phyloP scores from a whole-genome alignment of 768 basidiomycete genomes.

The Suillus cothurnatus region DNA sequence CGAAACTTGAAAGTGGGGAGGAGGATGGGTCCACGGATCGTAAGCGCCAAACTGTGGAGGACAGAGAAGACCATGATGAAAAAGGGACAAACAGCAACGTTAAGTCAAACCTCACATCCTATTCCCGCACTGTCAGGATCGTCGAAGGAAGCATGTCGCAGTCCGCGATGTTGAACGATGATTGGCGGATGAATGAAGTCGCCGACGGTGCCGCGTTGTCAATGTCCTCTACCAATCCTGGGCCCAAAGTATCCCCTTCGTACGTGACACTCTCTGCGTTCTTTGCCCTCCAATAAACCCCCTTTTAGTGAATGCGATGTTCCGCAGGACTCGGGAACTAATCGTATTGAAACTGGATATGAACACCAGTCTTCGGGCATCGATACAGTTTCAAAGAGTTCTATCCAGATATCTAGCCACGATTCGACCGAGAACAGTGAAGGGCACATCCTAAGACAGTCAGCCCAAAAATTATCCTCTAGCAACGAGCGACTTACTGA shows the following conservation, averaged over 20 bases:
- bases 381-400: neutral
- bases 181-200: neutral
- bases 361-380: neutral
- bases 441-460: neutral
- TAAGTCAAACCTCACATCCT: neutral
- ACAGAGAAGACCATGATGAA: neutral
- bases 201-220: neutral
- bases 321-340: neutral
- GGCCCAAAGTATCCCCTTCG: neutral
- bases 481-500: neutral
- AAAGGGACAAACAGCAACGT: neutral
- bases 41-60: neutral
- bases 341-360: neutral
- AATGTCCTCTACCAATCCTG: neutral
- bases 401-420: neutral
- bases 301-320: neutral
- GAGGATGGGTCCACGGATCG: neutral
- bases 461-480: neutral
- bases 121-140: neutral
- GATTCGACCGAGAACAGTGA: neutral
- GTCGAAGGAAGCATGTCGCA: neutral
- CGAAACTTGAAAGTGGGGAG: neutral
- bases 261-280: neutral
- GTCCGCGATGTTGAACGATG: neutral
- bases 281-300: neutral